Base-by-base conservation (phyloP, 305 asterid species). In the Striga hermonthica region DNA sequence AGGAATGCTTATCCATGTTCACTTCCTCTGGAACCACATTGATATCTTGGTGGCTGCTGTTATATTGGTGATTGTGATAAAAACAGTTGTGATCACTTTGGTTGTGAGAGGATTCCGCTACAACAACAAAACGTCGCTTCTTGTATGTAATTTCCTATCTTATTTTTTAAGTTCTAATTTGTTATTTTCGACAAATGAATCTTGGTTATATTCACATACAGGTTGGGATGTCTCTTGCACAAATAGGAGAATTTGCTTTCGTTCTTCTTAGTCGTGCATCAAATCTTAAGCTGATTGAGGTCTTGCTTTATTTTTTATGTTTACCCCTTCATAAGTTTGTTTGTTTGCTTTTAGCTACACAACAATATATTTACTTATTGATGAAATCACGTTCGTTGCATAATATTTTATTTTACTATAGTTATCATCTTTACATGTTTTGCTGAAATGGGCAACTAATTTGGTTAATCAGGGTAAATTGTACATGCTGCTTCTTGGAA, bases 161-260 rank as follows among this genome's bases (percentile, higher is more conserved):
- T 67, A 6, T 37, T 41, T 61, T 39, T 12, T 50, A 39, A 55
- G 44, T 22, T 62, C 31, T 41, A 44, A 59, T 57, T 41, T 28
- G 28, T 41, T 36, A 48, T 54, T 41, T 60, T 52, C 45, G 41
- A 56, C 57, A 12, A 45, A 52, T 22, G 43, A 58, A 54, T 41
- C 35, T 74, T 65, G 49, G 52, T 65, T 75, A 40, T 72, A 44
- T 57, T 62, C 65, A 44, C 48, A 38, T 74, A 52, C 79, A 88
- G 95, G 95, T 88, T 73, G 95, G 90, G 57, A 83, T 88, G 90
- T 88, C 95, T 52, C 83, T 88, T 70, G 93, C 95, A 12, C 95
- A 88, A 75, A 88, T 88, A 69, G 95, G 95, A 70, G 93, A 88
- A 77, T 88, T 88, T 71, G 90, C 93, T 60, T 85, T 88, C 76